Base-by-base conservation (phyloP, 2,329 filamentous ascomycete species). In the Xylariales sp. region DNA sequence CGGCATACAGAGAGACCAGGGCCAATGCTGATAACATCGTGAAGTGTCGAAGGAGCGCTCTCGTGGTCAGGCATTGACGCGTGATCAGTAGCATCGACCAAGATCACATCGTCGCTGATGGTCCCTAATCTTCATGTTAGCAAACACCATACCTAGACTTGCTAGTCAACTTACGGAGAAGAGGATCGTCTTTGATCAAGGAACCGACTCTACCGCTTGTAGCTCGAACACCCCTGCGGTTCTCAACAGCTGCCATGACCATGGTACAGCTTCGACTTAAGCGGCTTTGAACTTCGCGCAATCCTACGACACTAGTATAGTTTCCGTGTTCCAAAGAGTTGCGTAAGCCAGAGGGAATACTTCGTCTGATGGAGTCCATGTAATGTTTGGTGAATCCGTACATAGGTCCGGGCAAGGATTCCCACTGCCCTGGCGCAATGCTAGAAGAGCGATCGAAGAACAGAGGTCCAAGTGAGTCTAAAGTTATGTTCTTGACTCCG, bases 361-460 rank as follows among this genome's bases (percentile, higher is more conserved):
- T 57, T 9, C 55, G 51, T 4, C 49, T 46, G 14, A 79, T 56
- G 0, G 70, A 72, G 1, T 56, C 61, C 4, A 54, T 55, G 47
- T 71, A 80, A 47, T 78, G 62, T 4, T 62, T 59, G 15, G 76
- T 52, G 4, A 67, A 63, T 4, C 70, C 63, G 25, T 66, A 62
- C 6, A 71, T 52, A 28, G 67, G 47, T 41, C 28, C 40, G 7
- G 42, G 40, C 10, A 22, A 38, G 5, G 47, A 45, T 10, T 50
- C 46, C 31, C 70, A 68, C 31, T 66, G 49, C 0, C 61, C 63
- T 0, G 76, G 76, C 0, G 75, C 63, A 2, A 79, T 54, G 1
- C 66, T 72, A 1, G 74, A 73, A 5, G 80, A 57, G 2, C 77
- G 68, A 51, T 81, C 77, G 45, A 74, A 71, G 44, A 76, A 76